Conservation (phyloP, 2,329 filamentous ascomycete species). For the Neofusicoccum laricinum region DNA sequence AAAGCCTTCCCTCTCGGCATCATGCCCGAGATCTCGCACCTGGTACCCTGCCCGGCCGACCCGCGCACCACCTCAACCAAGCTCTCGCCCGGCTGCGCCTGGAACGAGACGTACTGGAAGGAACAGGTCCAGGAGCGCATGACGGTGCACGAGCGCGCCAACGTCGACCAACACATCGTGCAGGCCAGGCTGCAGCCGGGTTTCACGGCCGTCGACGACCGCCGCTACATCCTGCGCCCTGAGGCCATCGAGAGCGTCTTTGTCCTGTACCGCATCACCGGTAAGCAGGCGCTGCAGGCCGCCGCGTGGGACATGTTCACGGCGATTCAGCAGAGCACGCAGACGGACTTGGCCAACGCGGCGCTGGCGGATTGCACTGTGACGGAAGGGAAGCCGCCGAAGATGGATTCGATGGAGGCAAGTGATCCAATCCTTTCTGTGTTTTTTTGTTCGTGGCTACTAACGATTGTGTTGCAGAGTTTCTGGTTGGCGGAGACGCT, state of each 20-base stretch:
- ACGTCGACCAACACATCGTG: conserved; percentile 35
- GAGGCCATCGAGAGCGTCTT: conserved; percentile 63
- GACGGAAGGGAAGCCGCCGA: conserved; percentile 31
- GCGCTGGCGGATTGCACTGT: conserved; percentile 43
- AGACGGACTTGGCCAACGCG: conserved; percentile 46
- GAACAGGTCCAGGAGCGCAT: conserved; percentile 33
- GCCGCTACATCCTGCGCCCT: conserved; percentile 48
- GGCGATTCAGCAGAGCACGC: conserved; percentile 41
- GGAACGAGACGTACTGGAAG: conserved; percentile 54
- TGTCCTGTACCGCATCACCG: conserved; percentile 59
- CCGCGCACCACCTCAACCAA: not conserved
- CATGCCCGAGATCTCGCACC: conserved; percentile 59
- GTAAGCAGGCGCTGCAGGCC: conserved; percentile 47
- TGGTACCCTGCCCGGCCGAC: conserved; percentile 46
- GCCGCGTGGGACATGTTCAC: conserved; percentile 51
- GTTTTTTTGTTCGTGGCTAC: not conserved
- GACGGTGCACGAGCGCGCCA: conserved; percentile 26
- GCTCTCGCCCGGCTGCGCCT: conserved; percentile 40
- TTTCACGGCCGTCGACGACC: conserved; percentile 43
- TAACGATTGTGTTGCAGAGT: conserved; percentile 27
- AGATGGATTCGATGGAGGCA: conserved; percentile 46
- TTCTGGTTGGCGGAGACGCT: conserved; percentile 51
- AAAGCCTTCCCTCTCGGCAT: conserved; percentile 55
- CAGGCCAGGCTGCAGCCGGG: conserved; percentile 41
- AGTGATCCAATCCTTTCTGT: not conserved